Base-by-base conservation (phyloP, 2,329 filamentous ascomycete genomes). In the Neonectria faginata region DNA sequence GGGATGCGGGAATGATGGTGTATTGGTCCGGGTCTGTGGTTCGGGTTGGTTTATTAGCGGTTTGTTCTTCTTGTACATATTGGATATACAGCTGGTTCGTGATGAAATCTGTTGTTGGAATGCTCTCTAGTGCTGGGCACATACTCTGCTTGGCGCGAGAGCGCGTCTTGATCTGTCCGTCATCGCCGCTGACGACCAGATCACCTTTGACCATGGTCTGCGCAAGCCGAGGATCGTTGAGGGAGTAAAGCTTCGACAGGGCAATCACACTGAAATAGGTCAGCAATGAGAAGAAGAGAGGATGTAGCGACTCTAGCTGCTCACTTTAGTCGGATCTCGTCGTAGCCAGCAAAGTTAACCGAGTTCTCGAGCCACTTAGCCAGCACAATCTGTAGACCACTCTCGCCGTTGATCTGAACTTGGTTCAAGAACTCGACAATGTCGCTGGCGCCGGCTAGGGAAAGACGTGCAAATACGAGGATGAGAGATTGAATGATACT, bases 331-430 rank as follows among this genome's bases (percentile, higher is more conserved):
- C 94, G 89, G 72, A 98, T 98, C 79, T 97, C 95, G 73, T 98
- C 94, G 73, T 97, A 99, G 12, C 96, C 96, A n/a, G 94, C 94
- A 80, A 99, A 99, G 79, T 92, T 97, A 79, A 97, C 88, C 4
- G 94, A 97, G 79, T 98, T 97, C 81, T 98, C 96, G 1, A 99
- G 84, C 96, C 96, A 99, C 80, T 98, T 97, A 79, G 90, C 87
- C 70, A 98, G 82, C 3, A 99, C 96, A 25, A 97, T 90, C 68
- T 94, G 89, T 8, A 99, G 82, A n/a, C 94, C 96, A 74, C 86
- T 97, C 75, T 92, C 85, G 18, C 90, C 90, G 52, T 89, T 88
- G 69, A 98, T 92, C 71, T 93, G 87, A 67, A 97, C 91, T 74
- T 93, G 90, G 65, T 91, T 91, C 33, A 99, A 84, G 81, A 99